These are phyloP conservation scores for Astrocystis sublimbata DNA, from an alignment of 495 filamentous ascomycete species.

Conservation along the genomic window DNA sequence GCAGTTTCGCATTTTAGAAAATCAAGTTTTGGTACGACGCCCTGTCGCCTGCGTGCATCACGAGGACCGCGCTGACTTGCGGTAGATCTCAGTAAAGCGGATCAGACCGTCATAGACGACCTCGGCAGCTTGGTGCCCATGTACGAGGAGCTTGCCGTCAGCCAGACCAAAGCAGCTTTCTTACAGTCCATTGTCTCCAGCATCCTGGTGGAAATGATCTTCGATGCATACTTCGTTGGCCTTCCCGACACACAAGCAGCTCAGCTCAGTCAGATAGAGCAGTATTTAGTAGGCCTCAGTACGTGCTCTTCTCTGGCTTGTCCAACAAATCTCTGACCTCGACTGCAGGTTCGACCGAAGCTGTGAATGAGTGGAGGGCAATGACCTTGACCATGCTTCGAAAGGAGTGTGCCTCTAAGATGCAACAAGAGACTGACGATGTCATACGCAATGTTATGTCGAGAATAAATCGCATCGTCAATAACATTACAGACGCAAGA, in stretches of 20 bases:
- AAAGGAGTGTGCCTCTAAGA: constrained; percentile 43
- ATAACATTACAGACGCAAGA: constrained; percentile 42
- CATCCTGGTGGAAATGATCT: constrained; percentile 52
- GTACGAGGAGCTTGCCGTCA: constrained; percentile 47
- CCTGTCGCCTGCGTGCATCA: background rate
- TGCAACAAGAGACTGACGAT: constrained; percentile 42
- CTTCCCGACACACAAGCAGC: constrained; percentile 44
- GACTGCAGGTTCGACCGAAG: constrained; percentile 43
- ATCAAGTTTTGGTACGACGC: constrained; percentile 48
- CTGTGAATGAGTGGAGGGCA: constrained; percentile 58
- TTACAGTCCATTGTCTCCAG: constrained; percentile 55
- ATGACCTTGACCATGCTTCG: constrained; percentile 53
- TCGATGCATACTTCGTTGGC: constrained; percentile 55
- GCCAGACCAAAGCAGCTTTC: constrained; percentile 51
- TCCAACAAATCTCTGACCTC: constrained; percentile 18
- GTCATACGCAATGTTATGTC: constrained; percentile 40
- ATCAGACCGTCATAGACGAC: constrained; percentile 38
- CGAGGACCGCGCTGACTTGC: constrained; percentile 18
- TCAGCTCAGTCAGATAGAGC: constrained; percentile 46
- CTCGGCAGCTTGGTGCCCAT: constrained; percentile 50
- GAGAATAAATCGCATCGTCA: constrained; percentile 41
- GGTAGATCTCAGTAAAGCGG: constrained; percentile 43
- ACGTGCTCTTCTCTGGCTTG: constrained; percentile 23
- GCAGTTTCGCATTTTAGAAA: constrained; percentile 55
- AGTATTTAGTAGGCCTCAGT: constrained; percentile 48